Evolutionary conservation across 768 basidiomycete species (phyloP), one percentile per base, ranked within the genome.

Genomic region (Lentinula lateritia): DNA sequence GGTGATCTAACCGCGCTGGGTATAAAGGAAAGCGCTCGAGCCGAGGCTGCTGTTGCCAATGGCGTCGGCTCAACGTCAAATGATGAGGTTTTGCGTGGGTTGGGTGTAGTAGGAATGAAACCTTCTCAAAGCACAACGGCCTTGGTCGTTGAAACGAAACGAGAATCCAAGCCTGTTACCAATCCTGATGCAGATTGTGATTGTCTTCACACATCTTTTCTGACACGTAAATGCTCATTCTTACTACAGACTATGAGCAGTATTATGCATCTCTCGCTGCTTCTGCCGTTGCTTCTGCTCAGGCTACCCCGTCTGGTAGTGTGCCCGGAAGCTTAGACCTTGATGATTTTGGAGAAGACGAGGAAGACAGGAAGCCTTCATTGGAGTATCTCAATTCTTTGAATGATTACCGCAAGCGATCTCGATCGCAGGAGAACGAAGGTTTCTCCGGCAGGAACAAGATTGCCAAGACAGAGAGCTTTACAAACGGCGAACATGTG

Each of bases 1-100:
- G 94, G 95, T 8, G 90, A 95, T 66, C 76, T 94, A 63, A 97
- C 96, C 0, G 89, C 92, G 20, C 79, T 95, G 43, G 93, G 94
- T 18, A 82, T 91, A 61, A 83, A 86, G 66, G 90, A 92, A 70
- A 83, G 72, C 63, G 85, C 83, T n/a, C 76, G 87, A 61, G 73
- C 79, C 28, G 81, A 81, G 58, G 68, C 70, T 12, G 68, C 67
- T 50, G 68, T 70, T 12, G 68, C 66, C 52, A 67, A 64, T 12
- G 74, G 66, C 39, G 52, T 65, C 43, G 69, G 69, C n/a, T 52
- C 79, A 34, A 75, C 74, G 62, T 83, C 84, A 38, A 89, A 88
- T 66, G 91, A 92, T 67, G 88, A 90, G 62, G 85, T 88, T 46
- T 69, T 92, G 69, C 85, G 78, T 64, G 89, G 90, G 0, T 70